A percentile compares a stretch with the other conserved stretches of the same genome.
phyloP scores from a whole-genome alignment of 495 filamentous ascomycete species.

The Chaetomidium leptoderma region DNA sequence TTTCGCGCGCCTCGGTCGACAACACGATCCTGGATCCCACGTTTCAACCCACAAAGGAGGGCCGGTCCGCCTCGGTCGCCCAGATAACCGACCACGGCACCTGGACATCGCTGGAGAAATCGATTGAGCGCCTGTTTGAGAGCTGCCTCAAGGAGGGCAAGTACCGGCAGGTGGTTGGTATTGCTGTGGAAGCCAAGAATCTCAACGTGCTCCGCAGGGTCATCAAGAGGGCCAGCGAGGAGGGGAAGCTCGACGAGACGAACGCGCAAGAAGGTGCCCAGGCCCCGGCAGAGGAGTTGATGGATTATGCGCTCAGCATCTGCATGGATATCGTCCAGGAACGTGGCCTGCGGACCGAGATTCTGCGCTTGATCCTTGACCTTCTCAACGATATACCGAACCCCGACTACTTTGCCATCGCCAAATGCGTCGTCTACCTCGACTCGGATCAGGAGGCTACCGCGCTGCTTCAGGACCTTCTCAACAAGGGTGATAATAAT shows the following conservation, averaged over 20 bases:
- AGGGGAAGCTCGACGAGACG: slow-evolving; percentile 64
- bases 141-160: slow-evolving; percentile 79
- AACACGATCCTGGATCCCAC: slow-evolving; percentile 55
- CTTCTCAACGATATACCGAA: slow-evolving; percentile 81
- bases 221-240: slow-evolving; percentile 75
- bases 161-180: slow-evolving; percentile 97
- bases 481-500: slow-evolving; percentile 68
- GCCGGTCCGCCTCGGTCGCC: slow-evolving; percentile 45
- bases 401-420: slow-evolving; percentile 96
- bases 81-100: slow-evolving; percentile 43
- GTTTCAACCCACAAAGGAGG: slow-evolving; percentile 54
- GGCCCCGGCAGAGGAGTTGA: slow-evolving; percentile 78
- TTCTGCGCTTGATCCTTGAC: slow-evolving; percentile 80
- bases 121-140: slow-evolving; percentile 88
- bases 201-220: slow-evolving; percentile 82
- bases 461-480: slow-evolving; percentile 75
- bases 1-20: slow-evolving; percentile 61
- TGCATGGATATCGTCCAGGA: slow-evolving; percentile 98
- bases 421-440: slow-evolving; percentile 95
- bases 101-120: slow-evolving; percentile 68
- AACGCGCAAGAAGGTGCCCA: slow-evolving; percentile 43
- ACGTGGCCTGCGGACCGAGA: slow-evolving; percentile 71
- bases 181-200: slow-evolving; percentile 92
- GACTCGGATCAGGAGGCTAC: slow-evolving; percentile 89
- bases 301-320: slow-evolving; percentile 94